These are phyloP conservation scores for Sarocladiaceae sp. DNA, from an alignment of 2,329 filamentous ascomycete species.

Conservation along the genomic window DNA sequence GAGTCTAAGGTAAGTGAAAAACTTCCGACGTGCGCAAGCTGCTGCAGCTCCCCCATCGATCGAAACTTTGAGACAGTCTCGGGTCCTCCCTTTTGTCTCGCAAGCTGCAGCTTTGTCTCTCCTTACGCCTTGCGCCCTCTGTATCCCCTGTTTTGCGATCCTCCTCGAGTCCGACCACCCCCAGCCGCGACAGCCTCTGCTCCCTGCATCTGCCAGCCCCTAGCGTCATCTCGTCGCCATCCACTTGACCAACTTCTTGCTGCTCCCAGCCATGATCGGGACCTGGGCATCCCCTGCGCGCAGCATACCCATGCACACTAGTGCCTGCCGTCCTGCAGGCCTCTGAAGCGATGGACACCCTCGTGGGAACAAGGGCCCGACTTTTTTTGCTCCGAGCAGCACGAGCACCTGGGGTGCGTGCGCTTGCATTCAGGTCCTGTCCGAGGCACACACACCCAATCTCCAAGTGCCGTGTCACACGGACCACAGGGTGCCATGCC, in stretches of 20 bases:
- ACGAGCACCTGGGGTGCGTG: constrained; percentile 9
- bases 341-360: constrained; percentile 2
- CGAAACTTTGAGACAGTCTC: constrained; percentile 7
- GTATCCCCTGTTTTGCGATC: background rate
- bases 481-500: constrained; percentile 3
- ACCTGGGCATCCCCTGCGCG: background rate
- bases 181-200: background rate
- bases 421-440: constrained; percentile 1
- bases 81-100: background rate
- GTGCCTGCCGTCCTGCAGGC: constrained; percentile 9
- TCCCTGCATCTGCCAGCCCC: background rate
- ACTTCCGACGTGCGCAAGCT: background rate
- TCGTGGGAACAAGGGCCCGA: constrained; percentile 4
- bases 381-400: constrained; percentile 5
- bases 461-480: constrained; percentile 7
- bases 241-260: background rate
- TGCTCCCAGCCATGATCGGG: background rate
- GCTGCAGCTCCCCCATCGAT: constrained; percentile 2
- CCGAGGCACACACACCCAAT: background rate
- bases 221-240: constrained; percentile 2
- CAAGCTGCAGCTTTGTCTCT: background rate
- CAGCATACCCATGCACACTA: background rate
- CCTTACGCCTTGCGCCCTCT: background rate
- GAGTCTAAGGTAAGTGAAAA: too few relatives aligned
- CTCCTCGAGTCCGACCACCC: background rate